These are phyloP conservation scores for Trichophyton simii DNA, from an alignment of 2,329 filamentous ascomycete genomes.

Conservation along the genomic window DNA sequence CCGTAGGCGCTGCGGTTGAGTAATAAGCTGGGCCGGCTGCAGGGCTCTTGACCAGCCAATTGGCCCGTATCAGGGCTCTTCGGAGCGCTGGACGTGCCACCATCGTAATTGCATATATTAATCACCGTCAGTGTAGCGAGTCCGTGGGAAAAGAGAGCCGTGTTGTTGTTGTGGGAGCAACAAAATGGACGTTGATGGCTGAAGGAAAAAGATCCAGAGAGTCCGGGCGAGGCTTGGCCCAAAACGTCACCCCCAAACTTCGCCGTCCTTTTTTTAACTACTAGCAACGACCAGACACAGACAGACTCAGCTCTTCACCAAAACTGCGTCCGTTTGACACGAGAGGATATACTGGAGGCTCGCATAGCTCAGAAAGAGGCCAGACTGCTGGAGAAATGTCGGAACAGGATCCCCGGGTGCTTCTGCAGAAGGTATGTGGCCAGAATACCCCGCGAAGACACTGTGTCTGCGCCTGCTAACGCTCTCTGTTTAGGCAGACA, in stretches of 20 bases:
- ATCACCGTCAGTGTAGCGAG: not conserved
- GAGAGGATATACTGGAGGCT: not conserved
- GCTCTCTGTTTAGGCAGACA: constrained; percentile 59
- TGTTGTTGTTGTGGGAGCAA: not conserved
- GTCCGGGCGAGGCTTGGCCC: not conserved
- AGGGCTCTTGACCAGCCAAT: not conserved
- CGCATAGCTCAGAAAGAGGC: not conserved
- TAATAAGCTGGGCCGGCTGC: not conserved
- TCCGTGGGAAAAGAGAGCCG: not conserved
- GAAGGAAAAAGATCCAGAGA: not conserved
- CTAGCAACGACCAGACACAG: not conserved
- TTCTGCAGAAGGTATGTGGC: constrained; percentile 58
- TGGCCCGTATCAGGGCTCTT: not conserved
- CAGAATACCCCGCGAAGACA: constrained; percentile 12
- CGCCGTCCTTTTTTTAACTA: not conserved
- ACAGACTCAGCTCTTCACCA: not conserved
- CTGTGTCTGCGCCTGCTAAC: constrained; percentile 11
- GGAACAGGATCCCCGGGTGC: constrained; percentile 59
- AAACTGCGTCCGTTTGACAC: not conserved
- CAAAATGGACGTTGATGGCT: not conserved
- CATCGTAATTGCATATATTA: not conserved
- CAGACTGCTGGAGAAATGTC: constrained; percentile 32
- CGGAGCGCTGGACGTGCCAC: not conserved
- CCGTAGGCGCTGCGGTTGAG: constrained; percentile 5
- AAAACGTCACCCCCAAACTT: not conserved